Percentiles rank a stretch among this genome's conserved stretches.
Conservation (phyloP, 306 rosid genomes). For the Sphenostylis stenocarpa region DNA sequence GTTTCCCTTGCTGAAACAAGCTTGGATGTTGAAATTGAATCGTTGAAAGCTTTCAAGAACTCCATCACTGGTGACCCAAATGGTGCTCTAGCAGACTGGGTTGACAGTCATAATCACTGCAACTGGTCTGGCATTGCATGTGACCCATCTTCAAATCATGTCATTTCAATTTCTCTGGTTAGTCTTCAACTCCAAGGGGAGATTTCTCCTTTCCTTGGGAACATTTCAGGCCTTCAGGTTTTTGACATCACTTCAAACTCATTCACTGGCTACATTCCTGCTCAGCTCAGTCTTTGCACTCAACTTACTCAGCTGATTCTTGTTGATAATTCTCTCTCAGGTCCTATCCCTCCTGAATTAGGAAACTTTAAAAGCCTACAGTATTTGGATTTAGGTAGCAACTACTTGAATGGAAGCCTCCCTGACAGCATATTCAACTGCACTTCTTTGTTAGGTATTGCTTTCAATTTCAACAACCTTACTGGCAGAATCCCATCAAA, state of each 20-base stretch:
- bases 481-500: conserved; percentile 65
- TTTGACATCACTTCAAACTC: conserved; percentile 68
- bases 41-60: conserved; percentile 67
- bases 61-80: conserved; percentile 54
- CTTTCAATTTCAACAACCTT: conserved; percentile 54
- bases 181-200: conserved; percentile 60
- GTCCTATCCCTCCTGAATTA: conserved; percentile 63
- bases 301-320: conserved; percentile 58
- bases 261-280: conserved; percentile 67
- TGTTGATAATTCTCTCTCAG: conserved; percentile 56
- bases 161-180: conserved; percentile 54
- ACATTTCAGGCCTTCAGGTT: conserved; percentile 77
- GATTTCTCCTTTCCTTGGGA: conserved; percentile 76
- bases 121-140: conserved; percentile 81
- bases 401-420: conserved; percentile 61
- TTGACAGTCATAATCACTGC: conserved; percentile 53
- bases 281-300: conserved; percentile 59
- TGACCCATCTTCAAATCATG: conserved; percentile 48
- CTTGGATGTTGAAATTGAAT: conserved; percentile 56
- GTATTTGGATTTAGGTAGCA: conserved; percentile 52
- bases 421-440: conserved; percentile 70
- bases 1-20: conserved; percentile 43
- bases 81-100: conserved; percentile 63
- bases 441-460: conserved; percentile 56
- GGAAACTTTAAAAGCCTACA: conserved; percentile 52